phyloP scores from a whole-genome alignment of 768 basidiomycete genomes.

The Gymnopilus dilepis region DNA sequence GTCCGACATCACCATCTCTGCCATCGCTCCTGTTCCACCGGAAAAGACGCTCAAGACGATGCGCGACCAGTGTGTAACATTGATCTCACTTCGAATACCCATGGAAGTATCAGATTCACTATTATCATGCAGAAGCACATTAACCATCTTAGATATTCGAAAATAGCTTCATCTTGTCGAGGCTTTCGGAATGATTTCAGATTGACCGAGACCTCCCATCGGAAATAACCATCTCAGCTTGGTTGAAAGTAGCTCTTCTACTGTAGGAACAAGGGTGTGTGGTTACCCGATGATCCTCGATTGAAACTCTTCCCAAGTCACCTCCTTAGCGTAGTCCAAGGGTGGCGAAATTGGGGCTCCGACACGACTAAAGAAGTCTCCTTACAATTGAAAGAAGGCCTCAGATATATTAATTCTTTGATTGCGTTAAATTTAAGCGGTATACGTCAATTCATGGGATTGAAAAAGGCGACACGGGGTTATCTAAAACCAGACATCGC shows the following conservation, averaged over 20 bases:
- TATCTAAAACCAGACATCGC: slow-evolving; percentile 27
- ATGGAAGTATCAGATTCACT: not conserved
- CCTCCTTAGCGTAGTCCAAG: not conserved
- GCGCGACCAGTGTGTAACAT: not conserved
- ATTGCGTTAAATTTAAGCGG: slow-evolving; percentile 8
- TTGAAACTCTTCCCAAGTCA: not conserved
- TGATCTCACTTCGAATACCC: not conserved
- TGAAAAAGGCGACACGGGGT: slow-evolving; percentile 9
- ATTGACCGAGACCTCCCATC: slow-evolving; percentile 8
- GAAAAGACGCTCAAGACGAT: not conserved
- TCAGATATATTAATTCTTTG: not conserved
- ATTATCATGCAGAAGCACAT: not conserved
- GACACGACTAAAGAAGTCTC: not conserved
- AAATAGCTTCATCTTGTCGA: not conserved
- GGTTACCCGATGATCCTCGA: not conserved
- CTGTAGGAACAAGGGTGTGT: not conserved
- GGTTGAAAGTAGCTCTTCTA: not conserved
- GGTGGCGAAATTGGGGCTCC: not conserved
- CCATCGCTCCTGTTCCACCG: not conserved
- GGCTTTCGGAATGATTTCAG: not conserved
- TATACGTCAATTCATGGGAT: slow-evolving; percentile 11
- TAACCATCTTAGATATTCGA: not conserved
- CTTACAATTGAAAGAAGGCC: not conserved
- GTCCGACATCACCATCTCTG: slow-evolving; percentile 1
- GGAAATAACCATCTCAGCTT: not conserved